phyloP scores from a whole-genome alignment of 495 filamentous ascomycete genomes.

The Polyplosphaeria fusca region DNA sequence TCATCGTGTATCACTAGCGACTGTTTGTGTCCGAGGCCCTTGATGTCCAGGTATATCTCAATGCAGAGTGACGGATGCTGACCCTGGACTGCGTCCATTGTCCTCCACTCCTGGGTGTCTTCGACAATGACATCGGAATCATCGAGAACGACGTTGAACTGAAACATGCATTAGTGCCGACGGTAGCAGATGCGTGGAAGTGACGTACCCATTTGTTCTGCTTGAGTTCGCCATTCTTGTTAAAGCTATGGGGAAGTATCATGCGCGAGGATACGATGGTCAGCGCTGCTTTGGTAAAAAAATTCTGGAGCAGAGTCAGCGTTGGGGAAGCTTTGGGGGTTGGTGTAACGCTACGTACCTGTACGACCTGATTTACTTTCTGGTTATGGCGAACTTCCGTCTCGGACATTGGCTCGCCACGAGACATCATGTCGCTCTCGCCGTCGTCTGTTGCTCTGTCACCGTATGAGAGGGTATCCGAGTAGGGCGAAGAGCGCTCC shows the following conservation, averaged over 20 bases:
- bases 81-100: constrained; percentile 68
- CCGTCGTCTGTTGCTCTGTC: constrained; percentile 24
- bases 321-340: not conserved
- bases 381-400: constrained; percentile 27
- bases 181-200: constrained; percentile 12
- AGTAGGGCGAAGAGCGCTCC: constrained; percentile 27
- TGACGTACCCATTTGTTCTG: constrained; percentile 88
- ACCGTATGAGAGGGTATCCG: constrained; percentile 20
- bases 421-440: constrained; percentile 31
- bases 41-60: constrained; percentile 83
- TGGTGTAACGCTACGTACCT: constrained; percentile 53
- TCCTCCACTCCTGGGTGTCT: constrained; percentile 74
- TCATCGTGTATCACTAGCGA: constrained; percentile 84
- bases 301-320: constrained; percentile 61
- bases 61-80: constrained; percentile 83
- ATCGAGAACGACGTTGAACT: constrained; percentile 95
- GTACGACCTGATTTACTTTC: constrained; percentile 86
- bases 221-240: constrained; percentile 60
- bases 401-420: constrained; percentile 25
- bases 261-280: constrained; percentile 79
- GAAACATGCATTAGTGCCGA: constrained; percentile 12
- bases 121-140: constrained; percentile 83
- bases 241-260: constrained; percentile 59
- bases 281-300: constrained; percentile 82
- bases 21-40: constrained; percentile 76